Percentiles rank a stretch among this genome's conserved stretches.
Evolutionary conservation across 257 asterid species (phyloP).

Genomic region (Orobanche coerulescens): DNA sequence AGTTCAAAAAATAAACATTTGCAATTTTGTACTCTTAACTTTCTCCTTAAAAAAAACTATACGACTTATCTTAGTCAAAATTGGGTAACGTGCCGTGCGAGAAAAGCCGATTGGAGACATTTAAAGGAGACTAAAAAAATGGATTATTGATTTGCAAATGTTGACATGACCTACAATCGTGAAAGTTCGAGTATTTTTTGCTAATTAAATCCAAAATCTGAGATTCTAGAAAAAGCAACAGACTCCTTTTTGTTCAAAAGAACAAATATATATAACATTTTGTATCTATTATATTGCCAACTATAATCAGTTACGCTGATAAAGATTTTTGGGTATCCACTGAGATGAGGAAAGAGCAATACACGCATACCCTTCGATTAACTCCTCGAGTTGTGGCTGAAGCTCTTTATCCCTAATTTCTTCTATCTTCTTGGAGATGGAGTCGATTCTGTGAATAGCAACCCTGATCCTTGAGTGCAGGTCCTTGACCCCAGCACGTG

Average conservation of each 20-base stretch:
- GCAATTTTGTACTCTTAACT: too few relatives aligned
- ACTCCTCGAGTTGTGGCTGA: slow-evolving; percentile 95
- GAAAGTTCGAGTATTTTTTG: too few relatives aligned
- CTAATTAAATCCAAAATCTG: too few relatives aligned
- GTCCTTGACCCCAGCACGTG: slow-evolving; percentile 87
- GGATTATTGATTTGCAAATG: too few relatives aligned
- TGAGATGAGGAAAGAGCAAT: background rate
- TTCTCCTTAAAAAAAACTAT: too few relatives aligned
- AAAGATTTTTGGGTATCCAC: background rate
- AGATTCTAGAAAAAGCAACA: background rate
- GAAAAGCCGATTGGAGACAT: too few relatives aligned
- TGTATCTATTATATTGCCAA: background rate
- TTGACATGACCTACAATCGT: too few relatives aligned
- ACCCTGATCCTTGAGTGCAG: slow-evolving; percentile 82
- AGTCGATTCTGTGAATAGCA: slow-evolving; percentile 79
- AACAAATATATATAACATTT: background rate
- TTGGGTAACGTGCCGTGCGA: too few relatives aligned
- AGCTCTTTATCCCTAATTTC: slow-evolving; percentile 82
- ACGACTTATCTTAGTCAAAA: too few relatives aligned
- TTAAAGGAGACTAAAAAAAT: too few relatives aligned
- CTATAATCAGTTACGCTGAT: background rate
- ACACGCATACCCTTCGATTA: slow-evolving; percentile 74
- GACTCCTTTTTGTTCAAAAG: background rate
- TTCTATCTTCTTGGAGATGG: slow-evolving; percentile 79
- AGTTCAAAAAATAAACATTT: too few relatives aligned